Percentiles rank a stretch among this genome's conserved stretches.
These are phyloP conservation scores for Aspergillus pseudoterreus DNA, from an alignment of 2,329 filamentous ascomycete species.

Conservation along the genomic window DNA sequence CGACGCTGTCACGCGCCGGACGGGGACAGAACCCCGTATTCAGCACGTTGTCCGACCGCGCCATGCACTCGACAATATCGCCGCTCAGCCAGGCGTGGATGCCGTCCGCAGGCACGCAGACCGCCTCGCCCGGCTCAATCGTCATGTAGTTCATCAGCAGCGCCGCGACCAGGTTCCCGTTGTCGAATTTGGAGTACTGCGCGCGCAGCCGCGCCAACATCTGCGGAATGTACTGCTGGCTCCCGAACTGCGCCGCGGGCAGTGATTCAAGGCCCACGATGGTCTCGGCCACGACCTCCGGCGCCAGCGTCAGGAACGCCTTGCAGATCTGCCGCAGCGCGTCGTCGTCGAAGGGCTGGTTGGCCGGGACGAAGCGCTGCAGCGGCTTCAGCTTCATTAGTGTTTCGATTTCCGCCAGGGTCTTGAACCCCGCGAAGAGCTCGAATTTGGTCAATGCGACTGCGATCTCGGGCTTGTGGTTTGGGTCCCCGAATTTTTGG, in stretches of 20 bases:
- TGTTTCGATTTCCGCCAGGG: slow-evolving; percentile 55
- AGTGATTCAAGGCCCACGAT: slow-evolving; percentile 51
- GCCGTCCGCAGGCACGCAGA: slow-evolving; percentile 69
- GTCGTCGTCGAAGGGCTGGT: slow-evolving; percentile 53
- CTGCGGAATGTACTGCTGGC: slow-evolving; percentile 57
- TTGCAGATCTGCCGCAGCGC: slow-evolving; percentile 56
- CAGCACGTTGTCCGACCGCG: slow-evolving; percentile 69
- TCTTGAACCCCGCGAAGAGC: slow-evolving; percentile 72
- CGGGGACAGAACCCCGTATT: slow-evolving; percentile 71
- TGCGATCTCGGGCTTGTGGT: slow-evolving; percentile 79
- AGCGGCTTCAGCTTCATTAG: slow-evolving; percentile 56
- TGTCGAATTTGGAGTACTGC: slow-evolving; percentile 63
- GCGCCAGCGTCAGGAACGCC: slow-evolving; percentile 51
- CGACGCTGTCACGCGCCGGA: slow-evolving; percentile 60
- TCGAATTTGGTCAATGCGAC: slow-evolving; percentile 69
- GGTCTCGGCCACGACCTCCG: slow-evolving; percentile 51
- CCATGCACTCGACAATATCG: slow-evolving; percentile 77
- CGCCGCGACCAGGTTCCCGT: slow-evolving; percentile 65
- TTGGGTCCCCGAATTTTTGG: slow-evolving; percentile 64
- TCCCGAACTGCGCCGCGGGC: slow-evolving; percentile 47
- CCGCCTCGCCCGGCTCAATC: slow-evolving; percentile 61
- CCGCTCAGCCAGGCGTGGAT: slow-evolving; percentile 71
- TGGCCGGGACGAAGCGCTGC: slow-evolving; percentile 50
- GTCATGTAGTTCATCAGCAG: slow-evolving; percentile 71
- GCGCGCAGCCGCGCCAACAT: slow-evolving; percentile 61